Evolutionary conservation across 495 filamentous ascomycete genomes (phyloP).

Genomic region (Echria macrotheca): DNA sequence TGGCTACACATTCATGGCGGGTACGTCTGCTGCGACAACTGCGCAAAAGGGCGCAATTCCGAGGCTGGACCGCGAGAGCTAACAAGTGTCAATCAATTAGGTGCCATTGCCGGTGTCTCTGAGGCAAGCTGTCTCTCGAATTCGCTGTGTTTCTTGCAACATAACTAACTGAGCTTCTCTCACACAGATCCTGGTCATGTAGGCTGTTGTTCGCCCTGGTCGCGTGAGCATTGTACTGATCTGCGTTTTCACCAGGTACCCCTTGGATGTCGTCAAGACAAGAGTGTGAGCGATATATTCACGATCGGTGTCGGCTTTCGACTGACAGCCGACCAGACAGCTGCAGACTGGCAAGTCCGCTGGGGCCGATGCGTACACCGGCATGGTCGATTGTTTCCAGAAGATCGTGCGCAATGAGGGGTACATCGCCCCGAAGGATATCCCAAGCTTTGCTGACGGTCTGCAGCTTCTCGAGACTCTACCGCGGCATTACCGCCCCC

Average conservation of each 20-base stretch:
- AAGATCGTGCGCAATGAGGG: slow-evolving; percentile 96
- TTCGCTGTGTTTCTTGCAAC: no score
- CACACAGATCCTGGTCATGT: slow-evolving; percentile 88
- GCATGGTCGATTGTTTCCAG: slow-evolving; percentile 94
- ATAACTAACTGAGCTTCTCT: no score
- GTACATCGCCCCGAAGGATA: no score
- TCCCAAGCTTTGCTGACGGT: background rate
- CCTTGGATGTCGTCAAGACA: slow-evolving; percentile 96
- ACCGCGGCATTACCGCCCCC: slow-evolving; percentile 91
- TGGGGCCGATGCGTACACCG: slow-evolving; percentile 79
- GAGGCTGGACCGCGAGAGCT: slow-evolving; percentile 11
- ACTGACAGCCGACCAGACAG: slow-evolving; percentile 55
- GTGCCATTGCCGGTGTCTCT: slow-evolving; percentile 26
- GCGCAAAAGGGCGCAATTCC: background rate
- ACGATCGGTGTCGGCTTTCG: no score
- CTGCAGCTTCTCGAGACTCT: slow-evolving; percentile 73
- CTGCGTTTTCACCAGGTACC: slow-evolving; percentile 64
- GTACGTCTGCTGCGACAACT: slow-evolving; percentile 15
- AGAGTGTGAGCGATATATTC: slow-evolving; percentile 71
- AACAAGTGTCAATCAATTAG: slow-evolving; percentile 15
- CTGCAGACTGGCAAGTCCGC: slow-evolving; percentile 68
- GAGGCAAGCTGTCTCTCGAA: slow-evolving; percentile 21
- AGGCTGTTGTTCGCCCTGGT: slow-evolving; percentile 25
- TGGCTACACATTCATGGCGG: slow-evolving; percentile 32
- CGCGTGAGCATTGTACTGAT: no score